These are phyloP conservation scores for Lasiodiplodia citricola DNA, from an alignment of 2,329 filamentous ascomycete genomes.

Conservation along the genomic window DNA sequence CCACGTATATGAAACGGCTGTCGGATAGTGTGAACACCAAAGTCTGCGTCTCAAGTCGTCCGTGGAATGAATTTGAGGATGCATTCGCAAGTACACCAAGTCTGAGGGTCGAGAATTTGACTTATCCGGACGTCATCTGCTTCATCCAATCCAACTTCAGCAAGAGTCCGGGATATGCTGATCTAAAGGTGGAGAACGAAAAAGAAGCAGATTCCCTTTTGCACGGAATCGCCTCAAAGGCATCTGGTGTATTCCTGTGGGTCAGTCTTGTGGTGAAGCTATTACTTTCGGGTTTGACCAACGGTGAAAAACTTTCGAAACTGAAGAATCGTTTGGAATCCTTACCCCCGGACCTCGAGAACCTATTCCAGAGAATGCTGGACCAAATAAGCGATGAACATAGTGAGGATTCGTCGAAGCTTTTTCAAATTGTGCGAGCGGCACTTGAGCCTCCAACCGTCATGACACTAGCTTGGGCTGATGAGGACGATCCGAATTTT, in stretches of 20 bases:
- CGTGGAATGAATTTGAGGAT: slow-evolving; percentile 16
- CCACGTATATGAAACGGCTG: neutral
- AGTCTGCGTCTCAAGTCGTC: slow-evolving; percentile 10
- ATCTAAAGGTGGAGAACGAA: neutral
- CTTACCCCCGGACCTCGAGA: slow-evolving; percentile 29
- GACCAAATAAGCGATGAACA: neutral
- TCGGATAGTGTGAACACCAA: slow-evolving; percentile 8
- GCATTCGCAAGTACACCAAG: slow-evolving; percentile 3
- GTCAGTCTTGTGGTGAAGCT: slow-evolving; percentile 30
- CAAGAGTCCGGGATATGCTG: neutral
- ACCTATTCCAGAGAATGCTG: slow-evolving; percentile 28
- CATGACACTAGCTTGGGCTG: slow-evolving; percentile 27
- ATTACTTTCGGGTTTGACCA: slow-evolving; percentile 26
- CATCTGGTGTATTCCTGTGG: slow-evolving; percentile 33
- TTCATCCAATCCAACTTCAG: slow-evolving; percentile 10
- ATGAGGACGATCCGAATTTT: slow-evolving; percentile 11
- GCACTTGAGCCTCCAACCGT: neutral
- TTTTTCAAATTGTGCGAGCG: slow-evolving; percentile 27
- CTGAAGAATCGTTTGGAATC: slow-evolving; percentile 23
- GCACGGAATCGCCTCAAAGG: slow-evolving; percentile 19
- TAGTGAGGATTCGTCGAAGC: slow-evolving; percentile 26
- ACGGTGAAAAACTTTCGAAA: slow-evolving; percentile 28
- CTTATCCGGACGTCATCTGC: neutral
- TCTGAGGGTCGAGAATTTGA: slow-evolving; percentile 13
- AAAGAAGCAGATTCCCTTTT: neutral